Percentiles rank a stretch among this genome's conserved stretches.
These are phyloP conservation scores for Pilobolus umbonatus DNA, from an alignment of 192 early-diverging fungal genomes.

Conservation along the genomic window DNA sequence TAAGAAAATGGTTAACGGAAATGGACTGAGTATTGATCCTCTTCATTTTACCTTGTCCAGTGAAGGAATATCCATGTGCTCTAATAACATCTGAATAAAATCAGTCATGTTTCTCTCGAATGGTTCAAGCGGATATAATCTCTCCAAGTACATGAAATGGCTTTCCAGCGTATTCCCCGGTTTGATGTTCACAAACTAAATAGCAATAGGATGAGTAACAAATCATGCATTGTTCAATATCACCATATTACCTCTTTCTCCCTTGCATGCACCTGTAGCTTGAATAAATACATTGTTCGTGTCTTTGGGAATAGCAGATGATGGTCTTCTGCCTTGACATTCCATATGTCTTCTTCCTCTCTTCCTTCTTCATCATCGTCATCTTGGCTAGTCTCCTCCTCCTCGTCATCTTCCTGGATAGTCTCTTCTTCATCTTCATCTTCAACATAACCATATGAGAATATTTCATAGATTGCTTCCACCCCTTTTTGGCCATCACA, in stretches of 20 bases:
- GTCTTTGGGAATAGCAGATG: constrained; percentile 42
- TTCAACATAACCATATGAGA: constrained; percentile 48
- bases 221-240: neutral
- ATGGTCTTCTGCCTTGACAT: constrained; percentile 41
- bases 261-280: constrained; percentile 33
- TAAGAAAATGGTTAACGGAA: too few species aligned
- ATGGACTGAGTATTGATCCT: too few species aligned
- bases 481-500: constrained; percentile 43
- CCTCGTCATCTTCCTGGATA: constrained; percentile 12
- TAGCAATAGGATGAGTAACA: neutral
- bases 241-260: constrained; percentile 23
- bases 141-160: constrained; percentile 39
- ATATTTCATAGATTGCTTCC: constrained; percentile 47
- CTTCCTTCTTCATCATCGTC: constrained; percentile 19
- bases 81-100: constrained; percentile 40
- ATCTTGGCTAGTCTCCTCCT: constrained; percentile 16
- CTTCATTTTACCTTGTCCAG: constrained; percentile 45
- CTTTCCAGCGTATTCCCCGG: constrained; percentile 17
- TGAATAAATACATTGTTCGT: constrained; percentile 42
- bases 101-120: constrained; percentile 50
- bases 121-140: constrained; percentile 37
- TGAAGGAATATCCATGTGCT: constrained; percentile 39
- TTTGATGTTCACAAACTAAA: constrained; percentile 34
- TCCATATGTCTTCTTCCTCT: constrained; percentile 33
- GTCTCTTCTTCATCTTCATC: constrained; percentile 31